Conservation (phyloP, 331 rosid genomes). For the Quercus tomentella region DNA sequence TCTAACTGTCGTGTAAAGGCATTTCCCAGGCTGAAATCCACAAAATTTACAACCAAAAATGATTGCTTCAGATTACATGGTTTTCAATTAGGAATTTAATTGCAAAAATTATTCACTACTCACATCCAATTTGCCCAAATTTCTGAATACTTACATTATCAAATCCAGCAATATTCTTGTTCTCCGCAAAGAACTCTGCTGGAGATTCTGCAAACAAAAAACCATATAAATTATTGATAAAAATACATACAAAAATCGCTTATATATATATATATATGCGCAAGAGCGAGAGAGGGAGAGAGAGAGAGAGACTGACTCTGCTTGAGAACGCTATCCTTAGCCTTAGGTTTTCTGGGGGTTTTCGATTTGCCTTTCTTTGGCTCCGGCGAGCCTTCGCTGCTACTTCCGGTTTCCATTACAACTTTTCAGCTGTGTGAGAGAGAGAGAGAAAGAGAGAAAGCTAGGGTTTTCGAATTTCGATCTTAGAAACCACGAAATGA, state of each 20-base stretch:
- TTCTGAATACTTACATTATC: slow-evolving; percentile 50
- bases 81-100: neutral
- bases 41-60: neutral
- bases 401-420: slow-evolving; percentile 48
- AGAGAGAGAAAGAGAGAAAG: neutral
- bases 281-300: neutral
- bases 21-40: slow-evolving; percentile 84
- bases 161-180: slow-evolving; percentile 94
- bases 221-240: neutral
- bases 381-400: slow-evolving; percentile 45
- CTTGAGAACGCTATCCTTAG: slow-evolving; percentile 70
- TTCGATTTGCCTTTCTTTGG: slow-evolving; percentile 67
- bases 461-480: neutral
- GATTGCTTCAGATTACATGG: neutral
- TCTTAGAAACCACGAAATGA: no score
- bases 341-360: slow-evolving; percentile 65
- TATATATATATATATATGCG: no score
- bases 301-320: slow-evolving; percentile 55
- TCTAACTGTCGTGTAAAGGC: slow-evolving; percentile 86
- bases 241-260: neutral
- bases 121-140: neutral
- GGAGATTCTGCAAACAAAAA: slow-evolving; percentile 64
- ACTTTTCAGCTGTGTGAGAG: neutral
- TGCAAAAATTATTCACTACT: neutral
- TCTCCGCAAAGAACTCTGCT: slow-evolving; percentile 93